A percentile compares a stretch with the other conserved stretches of the same genome.
These are phyloP conservation scores for Naganishia randhawae DNA, from an alignment of 768 basidiomycete species.

Conservation along the genomic window DNA sequence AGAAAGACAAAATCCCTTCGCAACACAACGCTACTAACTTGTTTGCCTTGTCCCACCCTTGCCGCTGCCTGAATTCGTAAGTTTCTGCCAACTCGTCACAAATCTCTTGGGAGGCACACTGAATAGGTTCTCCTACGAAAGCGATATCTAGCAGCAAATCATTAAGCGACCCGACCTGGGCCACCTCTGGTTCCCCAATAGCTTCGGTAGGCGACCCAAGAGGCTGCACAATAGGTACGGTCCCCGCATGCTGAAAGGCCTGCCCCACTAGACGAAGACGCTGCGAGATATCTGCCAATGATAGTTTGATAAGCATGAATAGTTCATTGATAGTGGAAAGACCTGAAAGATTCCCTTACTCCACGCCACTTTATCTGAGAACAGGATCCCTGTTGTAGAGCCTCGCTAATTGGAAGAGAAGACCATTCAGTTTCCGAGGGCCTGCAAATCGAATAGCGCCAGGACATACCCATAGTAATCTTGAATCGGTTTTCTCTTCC, in stretches of 20 bases:
- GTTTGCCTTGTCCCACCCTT: constrained; percentile 39
- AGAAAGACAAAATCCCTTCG: neutral
- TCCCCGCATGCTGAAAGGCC: constrained; percentile 31
- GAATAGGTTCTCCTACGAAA: constrained; percentile 41
- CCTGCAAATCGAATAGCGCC: neutral
- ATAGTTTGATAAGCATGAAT: neutral
- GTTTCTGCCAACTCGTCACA: constrained; percentile 40
- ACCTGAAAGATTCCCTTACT: constrained; percentile 32
- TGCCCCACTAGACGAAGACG: constrained; percentile 42
- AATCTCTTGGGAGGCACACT: constrained; percentile 42
- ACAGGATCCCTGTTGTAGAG: constrained; percentile 46
- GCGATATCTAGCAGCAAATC: constrained; percentile 36
- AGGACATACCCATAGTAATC: constrained; percentile 38
- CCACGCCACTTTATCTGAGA: constrained; percentile 43
- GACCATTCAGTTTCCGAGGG: neutral
- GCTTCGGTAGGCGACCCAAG: constrained; percentile 29
- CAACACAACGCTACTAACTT: constrained; percentile 30
- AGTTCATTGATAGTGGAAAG: neutral
- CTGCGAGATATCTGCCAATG: constrained; percentile 40
- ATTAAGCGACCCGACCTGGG: constrained; percentile 30
- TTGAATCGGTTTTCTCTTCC: constrained; percentile 43
- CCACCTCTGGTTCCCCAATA: constrained; percentile 34
- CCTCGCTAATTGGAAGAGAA: constrained; percentile 30
- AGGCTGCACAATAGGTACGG: constrained; percentile 33
- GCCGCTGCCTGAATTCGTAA: constrained; percentile 36